Conservation (phyloP, 2,329 filamentous ascomycete species). For the Colletotrichum cereale region DNA sequence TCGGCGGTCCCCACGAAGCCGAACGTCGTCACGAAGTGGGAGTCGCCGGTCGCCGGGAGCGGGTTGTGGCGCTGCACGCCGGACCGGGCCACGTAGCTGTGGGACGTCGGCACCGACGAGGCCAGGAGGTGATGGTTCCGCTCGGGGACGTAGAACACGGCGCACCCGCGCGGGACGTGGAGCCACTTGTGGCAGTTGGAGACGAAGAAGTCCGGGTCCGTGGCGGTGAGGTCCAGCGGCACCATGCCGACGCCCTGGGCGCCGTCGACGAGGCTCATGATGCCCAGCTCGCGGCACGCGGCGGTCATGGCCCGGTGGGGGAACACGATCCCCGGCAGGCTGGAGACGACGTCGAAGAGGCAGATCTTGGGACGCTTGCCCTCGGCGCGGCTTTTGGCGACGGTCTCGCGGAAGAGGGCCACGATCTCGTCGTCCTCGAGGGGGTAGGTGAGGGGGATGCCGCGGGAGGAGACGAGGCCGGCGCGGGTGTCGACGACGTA, state of each 20-base stretch:
- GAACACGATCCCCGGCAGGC: constrained; percentile 81
- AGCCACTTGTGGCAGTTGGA: constrained; percentile 96
- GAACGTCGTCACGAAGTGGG: constrained; percentile 77
- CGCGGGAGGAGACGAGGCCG: constrained; percentile 57
- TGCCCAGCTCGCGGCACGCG: constrained; percentile 73
- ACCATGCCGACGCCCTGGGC: constrained; percentile 90
- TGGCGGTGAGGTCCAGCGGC: constrained; percentile 71
- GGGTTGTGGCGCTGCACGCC: constrained; percentile 50
- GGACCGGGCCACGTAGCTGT: constrained; percentile 73
- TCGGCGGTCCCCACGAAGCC: constrained; percentile 84
- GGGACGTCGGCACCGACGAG: constrained; percentile 82
- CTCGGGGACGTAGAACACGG: constrained; percentile 81
- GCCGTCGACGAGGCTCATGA: constrained; percentile 84
- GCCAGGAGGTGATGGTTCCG: constrained; percentile 82
- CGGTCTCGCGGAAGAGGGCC: constrained; percentile 67
- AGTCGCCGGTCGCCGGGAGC: constrained; percentile 61
- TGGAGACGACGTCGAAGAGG: constrained; percentile 85
- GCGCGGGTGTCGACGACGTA: constrained; percentile 76
- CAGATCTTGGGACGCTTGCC: constrained; percentile 77
- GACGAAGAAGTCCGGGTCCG: constrained; percentile 88
- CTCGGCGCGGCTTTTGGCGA: constrained; percentile 62
- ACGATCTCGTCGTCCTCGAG: constrained; percentile 77
- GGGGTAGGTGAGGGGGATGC: constrained; percentile 76
- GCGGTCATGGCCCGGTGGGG: constrained; percentile 78
- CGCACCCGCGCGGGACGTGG: constrained; percentile 81